Evolutionary conservation across 257 asterid species (phyloP), one percentile per base, ranked within the genome.

Genomic region (Gentiana macrophylla): DNA sequence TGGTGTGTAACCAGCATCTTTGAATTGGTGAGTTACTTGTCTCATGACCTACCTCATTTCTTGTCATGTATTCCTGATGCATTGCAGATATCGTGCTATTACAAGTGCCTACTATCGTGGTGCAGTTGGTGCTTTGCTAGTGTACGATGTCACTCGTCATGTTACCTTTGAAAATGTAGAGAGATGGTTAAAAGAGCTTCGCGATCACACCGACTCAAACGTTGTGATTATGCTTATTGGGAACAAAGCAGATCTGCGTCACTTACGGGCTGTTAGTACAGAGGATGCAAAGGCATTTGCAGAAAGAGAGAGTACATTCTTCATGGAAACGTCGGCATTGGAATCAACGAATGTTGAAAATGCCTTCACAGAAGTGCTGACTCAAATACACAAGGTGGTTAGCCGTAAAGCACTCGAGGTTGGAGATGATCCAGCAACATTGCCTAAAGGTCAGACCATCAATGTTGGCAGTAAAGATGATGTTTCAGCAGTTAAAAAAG

Each of bases 91-190:
- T 63, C 92, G 92, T 57, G 92, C 92, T 35, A 83, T 83, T 61
- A 83, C 92, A 1, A 83, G 92, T 80, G 92, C 92, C 59, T 83
- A 83, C 70, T 83, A 83, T 62, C 80, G 87, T 50, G 92, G 92
- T 63, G 87, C 92, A 83, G 24, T 24, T 24, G 24, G 24, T 24
- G 24, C 24, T 24, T 24, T 24, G 24, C 24, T 24, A 24, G 24
- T 83, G 33, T 83, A 80, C 49, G 92, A 83, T 53, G 83, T 80
- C 34, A 83, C 92, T 5, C 92, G 92, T 32, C 92, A 83, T 43
- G 92, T 80, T 32, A 83, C 92, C 34, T 83, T 77, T 36, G 92
- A 83, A 67, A 83, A 83, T 32, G 84, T 83, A 0, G 92, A 83
- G 81, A 80, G 92, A 68, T 83, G 87, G 87, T 65, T 83, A 59